phyloP scores from a whole-genome alignment of 768 basidiomycete species.

The Leccinum boreale region DNA sequence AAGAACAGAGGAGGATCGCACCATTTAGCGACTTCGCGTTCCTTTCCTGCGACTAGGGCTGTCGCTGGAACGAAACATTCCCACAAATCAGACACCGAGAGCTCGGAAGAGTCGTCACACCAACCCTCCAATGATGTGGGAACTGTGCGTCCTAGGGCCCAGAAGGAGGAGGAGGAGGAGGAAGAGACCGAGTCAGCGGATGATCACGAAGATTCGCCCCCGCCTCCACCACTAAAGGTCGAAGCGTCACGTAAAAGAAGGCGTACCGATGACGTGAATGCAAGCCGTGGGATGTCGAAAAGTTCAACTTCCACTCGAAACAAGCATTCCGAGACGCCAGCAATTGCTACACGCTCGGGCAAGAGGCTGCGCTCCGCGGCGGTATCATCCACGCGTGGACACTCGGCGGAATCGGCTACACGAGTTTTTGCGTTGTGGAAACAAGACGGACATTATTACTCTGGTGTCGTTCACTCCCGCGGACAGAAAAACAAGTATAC shows the following conservation, averaged over 20 bases:
- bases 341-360: constrained; percentile 32
- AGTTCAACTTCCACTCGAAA: constrained; percentile 25
- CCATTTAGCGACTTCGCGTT: constrained; percentile 1
- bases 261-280: constrained; percentile 31
- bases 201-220: constrained; percentile 35
- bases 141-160: constrained; percentile 9
- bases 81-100: constrained; percentile 26
- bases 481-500: constrained; percentile 34
- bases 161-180: constrained; percentile 37
- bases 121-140: constrained; percentile 31
- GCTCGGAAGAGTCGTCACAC: constrained; percentile 14
- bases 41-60: constrained; percentile 6
- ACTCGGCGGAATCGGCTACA: constrained; percentile 34
- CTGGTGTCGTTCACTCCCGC: constrained; percentile 49
- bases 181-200: constrained; percentile 39
- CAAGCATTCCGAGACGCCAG: constrained; percentile 26
- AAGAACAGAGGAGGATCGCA: constrained; percentile 1
- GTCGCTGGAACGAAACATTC: constrained; percentile 20
- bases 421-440: constrained; percentile 74
- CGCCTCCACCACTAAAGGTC: constrained; percentile 24
- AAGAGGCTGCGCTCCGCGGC: constrained; percentile 42
- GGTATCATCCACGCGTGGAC: constrained; percentile 22
- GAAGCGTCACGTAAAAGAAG: constrained; percentile 42
- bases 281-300: constrained; percentile 23
- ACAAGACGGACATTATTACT: constrained; percentile 55